Conservation (phyloP, 495 filamentous ascomycete genomes). For the Trichoderma parareesei region DNA sequence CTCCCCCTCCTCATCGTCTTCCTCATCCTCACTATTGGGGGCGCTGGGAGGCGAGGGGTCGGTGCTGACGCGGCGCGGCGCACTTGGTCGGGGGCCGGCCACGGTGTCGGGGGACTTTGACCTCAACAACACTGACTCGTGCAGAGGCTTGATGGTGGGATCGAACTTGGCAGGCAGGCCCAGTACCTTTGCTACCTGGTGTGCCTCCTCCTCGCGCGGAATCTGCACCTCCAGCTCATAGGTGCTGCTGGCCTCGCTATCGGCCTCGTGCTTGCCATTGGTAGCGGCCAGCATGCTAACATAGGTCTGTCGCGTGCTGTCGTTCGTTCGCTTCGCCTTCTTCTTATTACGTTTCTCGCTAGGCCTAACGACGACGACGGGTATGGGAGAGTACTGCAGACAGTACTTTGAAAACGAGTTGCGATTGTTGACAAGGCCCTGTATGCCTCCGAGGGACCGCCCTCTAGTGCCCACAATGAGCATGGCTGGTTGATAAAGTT, state of each 20-base stretch:
- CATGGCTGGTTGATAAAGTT: constrained; percentile 88
- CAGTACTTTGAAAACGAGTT: constrained; percentile 97
- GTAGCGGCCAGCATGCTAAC: constrained; percentile 68
- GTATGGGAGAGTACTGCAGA: constrained; percentile 88
- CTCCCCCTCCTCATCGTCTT: constrained; percentile 41
- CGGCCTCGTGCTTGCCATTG: constrained; percentile 45
- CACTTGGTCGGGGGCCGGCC: neutral
- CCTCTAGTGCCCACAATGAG: constrained; percentile 93
- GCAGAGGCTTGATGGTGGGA: constrained; percentile 44
- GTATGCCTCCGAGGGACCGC: constrained; percentile 76
- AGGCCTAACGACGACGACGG: constrained; percentile 93
- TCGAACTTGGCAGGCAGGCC: constrained; percentile 53
- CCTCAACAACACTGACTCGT: constrained; percentile 21
- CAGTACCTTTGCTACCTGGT: constrained; percentile 61
- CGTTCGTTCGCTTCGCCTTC: constrained; percentile 75
- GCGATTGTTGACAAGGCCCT: constrained; percentile 69
- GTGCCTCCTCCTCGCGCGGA: constrained; percentile 55
- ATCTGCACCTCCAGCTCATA: constrained; percentile 40
- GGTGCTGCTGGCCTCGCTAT: constrained; percentile 36
- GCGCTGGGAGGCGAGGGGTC: constrained; percentile 15
- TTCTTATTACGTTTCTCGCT: constrained; percentile 86
- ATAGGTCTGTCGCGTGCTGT: constrained; percentile 74
- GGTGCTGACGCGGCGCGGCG: constrained; percentile 19
- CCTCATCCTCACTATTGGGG: constrained; percentile 34
- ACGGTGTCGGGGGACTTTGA: neutral